Conservation (phyloP, 306 rosid genomes). For the Fragaria ananassa region DNA sequence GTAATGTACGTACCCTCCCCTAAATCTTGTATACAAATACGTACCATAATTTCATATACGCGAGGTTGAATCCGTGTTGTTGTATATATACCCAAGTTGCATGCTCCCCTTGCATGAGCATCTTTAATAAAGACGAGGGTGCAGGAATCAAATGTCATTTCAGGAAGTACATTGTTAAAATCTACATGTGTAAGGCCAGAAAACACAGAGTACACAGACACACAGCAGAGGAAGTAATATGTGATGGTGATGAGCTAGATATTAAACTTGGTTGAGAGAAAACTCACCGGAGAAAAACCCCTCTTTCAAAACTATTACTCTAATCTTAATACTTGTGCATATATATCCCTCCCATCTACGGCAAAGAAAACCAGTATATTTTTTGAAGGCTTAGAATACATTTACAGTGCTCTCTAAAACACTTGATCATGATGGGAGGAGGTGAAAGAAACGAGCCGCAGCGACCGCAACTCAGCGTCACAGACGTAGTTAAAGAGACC, state of each 20-base stretch:
- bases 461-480: background rate
- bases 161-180: background rate
- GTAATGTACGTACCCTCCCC: background rate
- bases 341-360: slow-evolving; percentile 10
- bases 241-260: too few species aligned
- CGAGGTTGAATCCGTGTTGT: background rate
- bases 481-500: slow-evolving; percentile 34
- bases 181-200: too few species aligned
- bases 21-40: background rate
- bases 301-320: slow-evolving; percentile 7
- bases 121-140: background rate
- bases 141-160: slow-evolving; percentile 3
- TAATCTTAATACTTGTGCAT: slow-evolving; percentile 15
- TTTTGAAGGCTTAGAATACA: slow-evolving; percentile 1
- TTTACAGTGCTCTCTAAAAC: slow-evolving; percentile 34
- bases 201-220: background rate
- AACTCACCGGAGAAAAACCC: background rate
- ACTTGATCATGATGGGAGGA: too few species aligned
- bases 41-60: background rate
- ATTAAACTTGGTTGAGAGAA: background rate
- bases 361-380: slow-evolving; percentile 14
- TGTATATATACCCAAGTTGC: background rate
- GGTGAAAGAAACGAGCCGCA: background rate
- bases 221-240: background rate
- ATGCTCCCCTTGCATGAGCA: background rate